Evolutionary conservation across 2,329 filamentous ascomycete genomes (phyloP), one percentile per base, ranked within the genome.

Genomic region (Penicillium sp.): DNA sequence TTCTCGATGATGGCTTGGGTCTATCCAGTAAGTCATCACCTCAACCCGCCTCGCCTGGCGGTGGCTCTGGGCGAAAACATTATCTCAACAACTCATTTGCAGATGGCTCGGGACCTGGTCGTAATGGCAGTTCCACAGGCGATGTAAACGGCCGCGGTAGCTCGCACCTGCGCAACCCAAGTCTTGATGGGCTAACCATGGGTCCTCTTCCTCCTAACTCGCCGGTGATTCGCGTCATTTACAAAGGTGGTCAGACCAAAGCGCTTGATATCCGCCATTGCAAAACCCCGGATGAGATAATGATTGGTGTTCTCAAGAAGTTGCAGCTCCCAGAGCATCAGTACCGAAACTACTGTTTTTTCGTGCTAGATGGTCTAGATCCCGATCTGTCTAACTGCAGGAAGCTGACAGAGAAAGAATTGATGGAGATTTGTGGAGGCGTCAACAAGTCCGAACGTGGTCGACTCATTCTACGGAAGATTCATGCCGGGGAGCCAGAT

Each of bases 271-370:
- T 96, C 50, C 84, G 87, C 48, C 85, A 85, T 48, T 95, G 89
- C 73, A 88, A 82, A 57, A 92, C 84, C 4, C 85, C 87, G 44
- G 92, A 95, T 56, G 88, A 96, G 51, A 85, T 96, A 35, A 90
- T 95, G 72, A 76, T 88, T 30, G 84, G 86, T 44, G 94, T 92
- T 0, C 68, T 96, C 30, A 80, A 84, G 51, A 96, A 96, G 62
- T 85, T 95, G 47, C 80, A 82, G 27, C 75, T 95, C 18, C 85
- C 88, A 14, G 88, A 95, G 58, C 85, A 90, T 46, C 88, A 95
- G 56, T 85, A 92, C 60, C 80, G 88, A 55, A 95, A 93, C 57
- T 96, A 95, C 67, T 95, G 89, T 69, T 96, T 98, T 68, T 96
- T 92, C 72, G 83, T 95, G 1, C 73, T 96, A 41, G 82, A 86